A percentile compares a stretch with the other conserved stretches of the same genome.
Conservation (phyloP, 108 stramenopile species). For the Fistulifera solaris region DNA sequence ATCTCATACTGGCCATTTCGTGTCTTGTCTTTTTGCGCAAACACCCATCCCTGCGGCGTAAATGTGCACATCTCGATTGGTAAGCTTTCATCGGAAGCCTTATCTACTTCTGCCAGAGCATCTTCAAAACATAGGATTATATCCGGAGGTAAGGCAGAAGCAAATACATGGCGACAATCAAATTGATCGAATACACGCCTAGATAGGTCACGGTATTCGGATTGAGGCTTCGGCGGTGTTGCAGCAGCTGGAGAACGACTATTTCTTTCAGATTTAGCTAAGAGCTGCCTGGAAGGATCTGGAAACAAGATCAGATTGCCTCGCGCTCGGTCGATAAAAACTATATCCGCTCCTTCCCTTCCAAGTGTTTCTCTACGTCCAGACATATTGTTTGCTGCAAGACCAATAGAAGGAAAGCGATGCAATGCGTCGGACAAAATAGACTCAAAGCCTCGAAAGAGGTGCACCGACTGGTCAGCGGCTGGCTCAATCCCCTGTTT, state of each 20-base stretch:
- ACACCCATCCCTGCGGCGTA: conserved; percentile 60
- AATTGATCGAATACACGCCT: conserved; percentile 28
- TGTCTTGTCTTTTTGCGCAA: conserved; percentile 21
- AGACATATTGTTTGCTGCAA: no score
- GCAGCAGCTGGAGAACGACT: conserved; percentile 8
- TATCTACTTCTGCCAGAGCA: conserved; percentile 50
- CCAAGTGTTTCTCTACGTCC: conserved; percentile 1
- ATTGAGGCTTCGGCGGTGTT: conserved; percentile 5
- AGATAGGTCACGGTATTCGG: conserved; percentile 19
- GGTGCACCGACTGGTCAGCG: neutral
- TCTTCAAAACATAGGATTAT: conserved; percentile 63
- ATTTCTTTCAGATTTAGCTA: conserved; percentile 11
- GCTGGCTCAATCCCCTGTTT: conserved; percentile 1
- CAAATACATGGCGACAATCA: conserved; percentile 60
- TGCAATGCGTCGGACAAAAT: neutral
- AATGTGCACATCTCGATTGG: conserved; percentile 52
- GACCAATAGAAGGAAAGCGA: no score
- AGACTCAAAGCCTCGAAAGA: conserved; percentile 3
- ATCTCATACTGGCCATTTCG: conserved; percentile 29
- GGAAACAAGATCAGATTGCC: conserved; percentile 38
- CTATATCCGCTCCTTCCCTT: conserved; percentile 32
- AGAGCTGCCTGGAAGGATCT: conserved; percentile 21
- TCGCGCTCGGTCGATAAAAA: conserved; percentile 40
- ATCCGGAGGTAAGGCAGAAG: conserved; percentile 49
- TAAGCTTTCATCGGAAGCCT: neutral